phyloP scores from a whole-genome alignment of 1,284 basidiomycete species.

The Cryptococcus maquisensis region DNA sequence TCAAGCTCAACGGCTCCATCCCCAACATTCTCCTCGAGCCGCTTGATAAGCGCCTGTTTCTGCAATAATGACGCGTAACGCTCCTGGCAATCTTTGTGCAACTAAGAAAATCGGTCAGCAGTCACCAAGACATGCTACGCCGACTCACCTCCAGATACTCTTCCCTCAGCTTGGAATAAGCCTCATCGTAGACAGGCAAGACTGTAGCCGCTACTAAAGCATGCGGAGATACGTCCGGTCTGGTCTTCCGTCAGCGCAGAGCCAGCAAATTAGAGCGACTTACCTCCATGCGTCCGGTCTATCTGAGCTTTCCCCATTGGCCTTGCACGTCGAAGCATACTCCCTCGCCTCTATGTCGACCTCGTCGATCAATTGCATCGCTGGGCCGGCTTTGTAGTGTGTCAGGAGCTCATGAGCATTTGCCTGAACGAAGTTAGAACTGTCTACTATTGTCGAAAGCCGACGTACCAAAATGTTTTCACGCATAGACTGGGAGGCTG shows the following conservation, averaged over 20 bases:
- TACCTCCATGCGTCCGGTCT: conserved; percentile 42
- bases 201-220: conserved; percentile 37
- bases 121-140: not conserved
- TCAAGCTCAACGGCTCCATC: conserved; percentile 43
- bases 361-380: conserved; percentile 31
- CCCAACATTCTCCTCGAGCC: conserved; percentile 35
- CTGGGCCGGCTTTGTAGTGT: conserved; percentile 32
- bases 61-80: conserved; percentile 31
- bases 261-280: conserved; percentile 7
- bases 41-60: conserved; percentile 36
- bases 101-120: conserved; percentile 10
- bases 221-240: conserved; percentile 38
- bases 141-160: conserved; percentile 41
- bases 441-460: not conserved
- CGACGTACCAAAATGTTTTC: conserved; percentile 30
- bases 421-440: conserved; percentile 8
- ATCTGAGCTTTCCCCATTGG: conserved; percentile 3
- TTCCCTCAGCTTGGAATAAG: conserved; percentile 31
- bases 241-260: conserved; percentile 1
- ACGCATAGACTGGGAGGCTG: conserved; percentile 25
- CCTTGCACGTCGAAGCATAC: conserved; percentile 15
- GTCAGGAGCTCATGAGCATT: conserved; percentile 26
- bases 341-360: conserved; percentile 33
- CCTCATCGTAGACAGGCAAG: conserved; percentile 42
- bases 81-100: conserved; percentile 28